These are phyloP conservation scores for Sarcocystis neurona DNA, from an alignment of 169 alveolate genomes.

Conservation along the genomic window DNA sequence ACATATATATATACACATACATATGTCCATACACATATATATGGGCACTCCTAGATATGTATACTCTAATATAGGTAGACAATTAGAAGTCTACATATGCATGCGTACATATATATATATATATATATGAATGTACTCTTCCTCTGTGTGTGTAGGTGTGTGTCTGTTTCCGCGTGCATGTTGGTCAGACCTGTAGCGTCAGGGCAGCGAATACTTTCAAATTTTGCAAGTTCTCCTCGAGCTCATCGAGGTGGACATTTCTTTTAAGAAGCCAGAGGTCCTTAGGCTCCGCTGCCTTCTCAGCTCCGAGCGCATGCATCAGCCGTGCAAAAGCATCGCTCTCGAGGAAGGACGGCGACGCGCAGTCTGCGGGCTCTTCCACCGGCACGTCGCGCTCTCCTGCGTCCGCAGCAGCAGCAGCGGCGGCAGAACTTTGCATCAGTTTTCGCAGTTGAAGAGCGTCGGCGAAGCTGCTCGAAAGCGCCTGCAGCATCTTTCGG, in stretches of 20 bases:
- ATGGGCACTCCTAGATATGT: not conserved
- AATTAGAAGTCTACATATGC: not conserved
- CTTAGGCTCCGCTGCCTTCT: not conserved
- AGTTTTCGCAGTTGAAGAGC: constrained; percentile 35
- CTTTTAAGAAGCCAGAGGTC: no score
- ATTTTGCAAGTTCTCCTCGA: not conserved
- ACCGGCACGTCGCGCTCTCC: not conserved
- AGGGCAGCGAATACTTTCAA: constrained; percentile 1
- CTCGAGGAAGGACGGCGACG: not conserved
- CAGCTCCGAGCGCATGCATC: constrained; percentile 32
- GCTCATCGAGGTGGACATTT: no score
- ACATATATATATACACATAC: not conserved
- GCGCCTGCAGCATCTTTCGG: constrained; percentile 19
- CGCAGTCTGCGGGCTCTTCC: not conserved
- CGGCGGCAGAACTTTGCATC: not conserved
- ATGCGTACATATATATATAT: not conserved
- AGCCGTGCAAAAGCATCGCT: not conserved
- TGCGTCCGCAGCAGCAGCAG: not conserved
- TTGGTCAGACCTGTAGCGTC: no score
- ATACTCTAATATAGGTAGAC: not conserved
- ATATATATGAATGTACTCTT: not conserved
- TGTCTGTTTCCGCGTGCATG: not conserved
- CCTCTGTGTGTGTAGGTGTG: not conserved
- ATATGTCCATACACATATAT: not conserved
- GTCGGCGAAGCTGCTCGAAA: constrained; percentile 24